phyloP scores from a whole-genome alignment of 1,284 basidiomycete genomes.

The Austroboletus novae-zelandiae region DNA sequence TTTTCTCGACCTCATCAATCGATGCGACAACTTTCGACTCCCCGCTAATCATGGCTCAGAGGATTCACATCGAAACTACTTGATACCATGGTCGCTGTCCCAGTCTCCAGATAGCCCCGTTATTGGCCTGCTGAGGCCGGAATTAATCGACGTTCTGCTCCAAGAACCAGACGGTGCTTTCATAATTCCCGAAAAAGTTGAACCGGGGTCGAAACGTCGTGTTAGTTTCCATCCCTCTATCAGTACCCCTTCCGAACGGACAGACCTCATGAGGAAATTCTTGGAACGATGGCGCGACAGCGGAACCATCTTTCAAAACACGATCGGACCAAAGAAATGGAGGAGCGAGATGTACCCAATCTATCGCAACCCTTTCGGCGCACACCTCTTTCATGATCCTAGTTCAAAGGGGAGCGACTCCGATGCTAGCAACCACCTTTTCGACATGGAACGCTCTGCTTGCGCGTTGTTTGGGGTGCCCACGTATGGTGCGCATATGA shows the following conservation, averaged over 20 bases:
- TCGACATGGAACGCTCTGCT: constrained; percentile 87
- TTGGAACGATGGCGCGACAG: constrained; percentile 70
- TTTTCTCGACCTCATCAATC: constrained; percentile 58
- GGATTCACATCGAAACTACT: constrained; percentile 36
- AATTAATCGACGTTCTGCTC: constrained; percentile 51
- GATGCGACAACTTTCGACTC: constrained; percentile 63
- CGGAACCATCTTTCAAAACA: constrained; percentile 51
- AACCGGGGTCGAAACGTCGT: constrained; percentile 26
- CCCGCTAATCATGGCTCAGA: constrained; percentile 17
- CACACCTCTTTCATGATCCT: constrained; percentile 35
- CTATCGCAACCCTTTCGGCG: constrained; percentile 70
- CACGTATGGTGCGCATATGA: constrained; percentile 89
- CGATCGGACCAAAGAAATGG: constrained; percentile 79
- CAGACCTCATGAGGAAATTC: constrained; percentile 55
- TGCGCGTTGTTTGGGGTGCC: constrained; percentile 87
- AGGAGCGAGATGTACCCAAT: constrained; percentile 81
- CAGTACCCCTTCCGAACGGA: constrained; percentile 55
- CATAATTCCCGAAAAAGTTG: constrained; percentile 34
- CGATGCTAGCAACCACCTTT: constrained; percentile 60
- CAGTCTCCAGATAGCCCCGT: constrained; percentile 47
- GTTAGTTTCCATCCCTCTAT: constrained; percentile 55
- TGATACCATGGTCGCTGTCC: constrained; percentile 53
- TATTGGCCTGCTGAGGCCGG: constrained; percentile 62
- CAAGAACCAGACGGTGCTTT: constrained; percentile 46
- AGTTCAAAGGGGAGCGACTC: constrained; percentile 19